Percentiles rank a stretch among this genome's conserved stretches.
These are phyloP conservation scores for Nepenthes mirabilis DNA, from an alignment of 148 eudicot genomes.

Conservation along the genomic window DNA sequence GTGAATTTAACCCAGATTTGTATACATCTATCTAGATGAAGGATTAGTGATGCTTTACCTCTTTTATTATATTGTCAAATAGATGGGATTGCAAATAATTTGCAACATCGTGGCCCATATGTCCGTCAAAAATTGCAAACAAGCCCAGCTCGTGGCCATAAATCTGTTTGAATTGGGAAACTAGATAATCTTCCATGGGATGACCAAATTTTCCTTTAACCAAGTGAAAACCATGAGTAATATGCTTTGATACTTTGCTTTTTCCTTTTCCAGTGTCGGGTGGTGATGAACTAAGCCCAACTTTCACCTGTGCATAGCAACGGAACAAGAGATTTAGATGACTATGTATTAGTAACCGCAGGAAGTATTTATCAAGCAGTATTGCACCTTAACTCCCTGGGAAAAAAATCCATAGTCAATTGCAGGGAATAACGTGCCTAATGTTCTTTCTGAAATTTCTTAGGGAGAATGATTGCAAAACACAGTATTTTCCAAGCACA, in stretches of 20 bases:
- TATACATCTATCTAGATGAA: too few relatives aligned
- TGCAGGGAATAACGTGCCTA: too few relatives aligned
- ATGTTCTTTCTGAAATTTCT: too few relatives aligned
- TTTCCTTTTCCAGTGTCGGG: constrained; percentile 67
- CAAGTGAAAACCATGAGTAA: constrained; percentile 66
- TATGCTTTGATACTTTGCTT: constrained; percentile 54
- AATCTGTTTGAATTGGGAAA: constrained; percentile 56
- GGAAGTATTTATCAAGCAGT: too few relatives aligned
- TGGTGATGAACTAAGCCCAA: constrained; percentile 41
- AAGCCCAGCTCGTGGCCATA: constrained; percentile 47
- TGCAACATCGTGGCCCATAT: constrained; percentile 61
- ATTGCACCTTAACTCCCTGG: too few relatives aligned
- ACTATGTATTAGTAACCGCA: too few relatives aligned
- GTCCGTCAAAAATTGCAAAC: constrained; percentile 68
- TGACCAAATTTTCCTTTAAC: constrained; percentile 70
- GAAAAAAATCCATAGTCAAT: too few relatives aligned
- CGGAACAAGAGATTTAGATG: not conserved
- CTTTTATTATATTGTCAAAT: constrained; percentile 48
- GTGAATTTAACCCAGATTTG: too few relatives aligned
- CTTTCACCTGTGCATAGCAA: constrained; percentile 52
- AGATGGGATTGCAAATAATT: constrained; percentile 40
- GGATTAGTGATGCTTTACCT: constrained; percentile 18
- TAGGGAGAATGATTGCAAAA: too few relatives aligned
- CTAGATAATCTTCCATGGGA: constrained; percentile 81
- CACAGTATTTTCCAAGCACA: too few relatives aligned